These are phyloP conservation scores for Irineochytrium annulatum DNA, from an alignment of 192 early-diverging fungal genomes.

Conservation along the genomic window DNA sequence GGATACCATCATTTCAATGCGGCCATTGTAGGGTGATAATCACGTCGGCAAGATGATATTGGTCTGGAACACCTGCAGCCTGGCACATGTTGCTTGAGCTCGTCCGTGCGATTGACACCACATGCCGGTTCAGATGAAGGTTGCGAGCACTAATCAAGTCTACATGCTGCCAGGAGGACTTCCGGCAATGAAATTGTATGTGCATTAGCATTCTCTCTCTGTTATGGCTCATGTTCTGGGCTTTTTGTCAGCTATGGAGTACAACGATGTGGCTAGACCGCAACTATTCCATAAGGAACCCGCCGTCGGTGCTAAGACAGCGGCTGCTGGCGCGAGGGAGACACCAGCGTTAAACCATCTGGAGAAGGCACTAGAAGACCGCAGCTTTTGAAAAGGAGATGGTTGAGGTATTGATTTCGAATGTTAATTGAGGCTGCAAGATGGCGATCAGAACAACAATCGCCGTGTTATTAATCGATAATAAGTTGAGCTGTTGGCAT, in stretches of 20 bases:
- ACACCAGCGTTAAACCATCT: conserved; percentile 93
- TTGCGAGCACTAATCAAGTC: conserved; percentile 98
- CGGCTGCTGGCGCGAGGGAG: conserved; percentile 90
- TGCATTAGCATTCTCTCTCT: conserved; percentile 30
- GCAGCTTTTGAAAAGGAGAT: conserved; percentile 77
- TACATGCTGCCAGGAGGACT: conserved; percentile 97
- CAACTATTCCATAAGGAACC: conserved; percentile 98
- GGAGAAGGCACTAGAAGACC: conserved; percentile 98
- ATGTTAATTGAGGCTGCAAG: conserved; percentile 30
- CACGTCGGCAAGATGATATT: too few species aligned
- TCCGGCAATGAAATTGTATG: conserved; percentile 91
- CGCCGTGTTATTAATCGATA: conserved; percentile 84
- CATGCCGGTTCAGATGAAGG: conserved; percentile 90
- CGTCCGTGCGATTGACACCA: conserved; percentile 95
- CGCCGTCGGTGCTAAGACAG: conserved; percentile 94
- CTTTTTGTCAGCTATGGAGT: conserved; percentile 95
- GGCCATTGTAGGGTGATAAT: too few species aligned
- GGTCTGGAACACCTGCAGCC: too few species aligned
- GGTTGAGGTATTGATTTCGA: conserved; percentile 67
- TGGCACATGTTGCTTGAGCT: conserved; percentile 86
- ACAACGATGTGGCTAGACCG: conserved; percentile 93
- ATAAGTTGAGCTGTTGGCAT: conserved; percentile 95
- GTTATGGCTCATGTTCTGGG: not conserved
- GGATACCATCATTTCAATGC: too few species aligned
- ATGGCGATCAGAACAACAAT: conserved; percentile 92